Evolutionary conservation across 208 protist species (phyloP), one percentile per base, ranked within the genome.

Genomic region (Acanthamoeba royreba): DNA sequence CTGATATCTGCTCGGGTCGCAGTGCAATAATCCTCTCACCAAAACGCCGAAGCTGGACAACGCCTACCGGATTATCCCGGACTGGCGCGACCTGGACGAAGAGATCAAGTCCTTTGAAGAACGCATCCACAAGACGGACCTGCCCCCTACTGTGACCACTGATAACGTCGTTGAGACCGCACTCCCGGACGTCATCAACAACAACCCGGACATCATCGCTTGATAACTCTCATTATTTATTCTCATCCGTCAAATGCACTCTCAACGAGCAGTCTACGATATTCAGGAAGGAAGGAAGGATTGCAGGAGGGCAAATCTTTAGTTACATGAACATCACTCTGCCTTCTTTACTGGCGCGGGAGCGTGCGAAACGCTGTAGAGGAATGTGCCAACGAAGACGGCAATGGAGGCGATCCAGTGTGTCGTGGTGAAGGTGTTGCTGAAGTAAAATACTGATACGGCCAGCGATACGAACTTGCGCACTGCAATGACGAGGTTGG

Each of bases 11-110:
- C 49, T 8, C 61, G 35, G 35, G 92, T 11, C 31, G 49, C 69
- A 96, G 95, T 99, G 98, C 96, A 99, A 99, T 96, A 99, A 99
- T 95, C 98, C 98, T 13, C 58, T 98, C 28, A 99, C 98, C 0
- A 99, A 99, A 94, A 98, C 98, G 94, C 98, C 98, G 35, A 99
- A 99, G 96, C 95, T 99, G 31, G 97, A 98, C 35, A 98, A 97
- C 83, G 99, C 98, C 0, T 72, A 95, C 22, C 87, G 87, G 66
- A 98, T 99, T 55, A 97, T 99, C 55, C 97, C 97, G 5, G 96
- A 98, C 38, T 99, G 98, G 98, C 97, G 97, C 17, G 94, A 96
- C 0, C 96, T 97, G 2, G 98, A 99, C 94, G 94, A 97, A 25
- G 95, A 97, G 92, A 93, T 98, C 45, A 95, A 93, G 43, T 8